Percentiles rank a stretch among this genome's conserved stretches.
Conservation (phyloP, 352 stramenopile genomes). For the Pythium diclinum region DNA sequence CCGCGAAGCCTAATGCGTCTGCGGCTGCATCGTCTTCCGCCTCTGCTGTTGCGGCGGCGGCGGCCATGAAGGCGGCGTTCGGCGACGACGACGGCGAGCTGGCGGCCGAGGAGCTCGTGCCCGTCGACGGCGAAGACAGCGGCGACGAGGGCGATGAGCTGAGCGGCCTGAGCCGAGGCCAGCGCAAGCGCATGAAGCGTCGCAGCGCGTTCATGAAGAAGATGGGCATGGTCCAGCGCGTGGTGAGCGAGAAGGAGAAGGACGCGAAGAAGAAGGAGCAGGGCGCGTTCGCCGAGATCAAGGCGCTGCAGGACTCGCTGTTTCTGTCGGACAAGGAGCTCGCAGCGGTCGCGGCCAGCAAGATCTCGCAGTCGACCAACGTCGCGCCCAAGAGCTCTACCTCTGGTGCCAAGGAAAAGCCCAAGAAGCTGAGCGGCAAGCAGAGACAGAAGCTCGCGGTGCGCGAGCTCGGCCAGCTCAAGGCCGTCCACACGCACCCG, state of each 20-base stretch:
- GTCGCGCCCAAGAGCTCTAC: slow-evolving; percentile 20
- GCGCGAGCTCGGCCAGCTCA: slow-evolving; percentile 77
- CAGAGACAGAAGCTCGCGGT: slow-evolving; percentile 84
- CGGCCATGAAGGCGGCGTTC: slow-evolving; percentile 66
- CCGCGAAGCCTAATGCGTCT: slow-evolving; percentile 14
- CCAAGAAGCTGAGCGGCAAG: slow-evolving; percentile 69
- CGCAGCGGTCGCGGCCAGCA: slow-evolving; percentile 20
- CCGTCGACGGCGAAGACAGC: slow-evolving; percentile 36
- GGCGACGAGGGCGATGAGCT: slow-evolving; percentile 27
- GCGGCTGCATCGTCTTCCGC: slow-evolving; percentile 7
- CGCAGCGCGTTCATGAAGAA: slow-evolving; percentile 82
- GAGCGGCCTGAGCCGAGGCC: slow-evolving; percentile 60
- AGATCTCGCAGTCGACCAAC: slow-evolving; percentile 30
- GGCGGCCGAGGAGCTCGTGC: slow-evolving; percentile 24
- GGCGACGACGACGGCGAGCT: slow-evolving; percentile 37
- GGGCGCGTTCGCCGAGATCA: slow-evolving; percentile 68
- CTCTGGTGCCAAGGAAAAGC: slow-evolving; percentile 2
- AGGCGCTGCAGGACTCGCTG: slow-evolving; percentile 67
- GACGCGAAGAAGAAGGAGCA: slow-evolving; percentile 43
- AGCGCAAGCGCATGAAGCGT: slow-evolving; percentile 83
- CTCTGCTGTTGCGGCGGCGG: slow-evolving; percentile 33
- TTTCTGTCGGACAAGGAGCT: slow-evolving; percentile 53
- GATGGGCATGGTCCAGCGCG: slow-evolving; percentile 78
- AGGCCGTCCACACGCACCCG: slow-evolving; percentile 79
- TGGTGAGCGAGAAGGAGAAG: slow-evolving; percentile 50